Conservation (phyloP, 2,329 filamentous ascomycete species). For the Aspergillus sojae region DNA sequence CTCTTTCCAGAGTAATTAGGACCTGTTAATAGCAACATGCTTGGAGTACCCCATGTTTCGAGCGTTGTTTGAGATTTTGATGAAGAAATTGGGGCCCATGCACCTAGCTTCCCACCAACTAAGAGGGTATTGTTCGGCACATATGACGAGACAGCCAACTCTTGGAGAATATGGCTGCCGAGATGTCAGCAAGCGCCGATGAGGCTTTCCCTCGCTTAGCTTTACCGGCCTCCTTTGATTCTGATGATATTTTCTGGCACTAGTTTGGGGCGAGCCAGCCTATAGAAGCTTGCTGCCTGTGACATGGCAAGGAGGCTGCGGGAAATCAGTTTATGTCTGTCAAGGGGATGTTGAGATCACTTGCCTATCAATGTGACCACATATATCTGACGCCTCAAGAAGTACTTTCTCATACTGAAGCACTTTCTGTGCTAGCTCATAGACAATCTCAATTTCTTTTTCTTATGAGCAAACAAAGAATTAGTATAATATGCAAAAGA, state of each 20-base stretch:
- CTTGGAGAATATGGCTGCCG: slow-evolving; percentile 75
- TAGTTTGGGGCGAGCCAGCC: slow-evolving; percentile 70
- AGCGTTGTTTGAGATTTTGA: slow-evolving; percentile 8
- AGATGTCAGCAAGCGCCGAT: slow-evolving; percentile 13
- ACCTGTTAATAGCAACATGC: slow-evolving; percentile 80
- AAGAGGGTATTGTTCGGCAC: slow-evolving; percentile 81
- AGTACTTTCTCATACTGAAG: slow-evolving; percentile 70
- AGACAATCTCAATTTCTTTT: slow-evolving; percentile 84
- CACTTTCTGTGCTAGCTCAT: slow-evolving; percentile 71
- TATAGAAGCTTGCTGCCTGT: slow-evolving; percentile 73
- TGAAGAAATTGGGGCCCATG: background rate
- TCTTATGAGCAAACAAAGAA: slow-evolving; percentile 54
- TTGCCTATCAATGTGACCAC: slow-evolving; percentile 78
- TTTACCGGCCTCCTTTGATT: slow-evolving; percentile 73
- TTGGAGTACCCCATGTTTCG: slow-evolving; percentile 49
- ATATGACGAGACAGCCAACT: slow-evolving; percentile 77
- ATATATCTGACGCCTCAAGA: slow-evolving; percentile 71
- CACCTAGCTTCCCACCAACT: slow-evolving; percentile 54
- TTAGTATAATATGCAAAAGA: background rate
- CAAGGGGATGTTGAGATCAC: background rate
- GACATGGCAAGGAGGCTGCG: slow-evolving; percentile 75
- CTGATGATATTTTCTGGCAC: slow-evolving; percentile 69
- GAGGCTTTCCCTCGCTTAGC: background rate
- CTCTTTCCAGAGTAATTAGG: slow-evolving; percentile 98
- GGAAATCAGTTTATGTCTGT: slow-evolving; percentile 20